A percentile compares a stretch with the other conserved stretches of the same genome.
Conservation (phyloP, 2,329 filamentous ascomycete species). For the Hypoxylon sp. region DNA sequence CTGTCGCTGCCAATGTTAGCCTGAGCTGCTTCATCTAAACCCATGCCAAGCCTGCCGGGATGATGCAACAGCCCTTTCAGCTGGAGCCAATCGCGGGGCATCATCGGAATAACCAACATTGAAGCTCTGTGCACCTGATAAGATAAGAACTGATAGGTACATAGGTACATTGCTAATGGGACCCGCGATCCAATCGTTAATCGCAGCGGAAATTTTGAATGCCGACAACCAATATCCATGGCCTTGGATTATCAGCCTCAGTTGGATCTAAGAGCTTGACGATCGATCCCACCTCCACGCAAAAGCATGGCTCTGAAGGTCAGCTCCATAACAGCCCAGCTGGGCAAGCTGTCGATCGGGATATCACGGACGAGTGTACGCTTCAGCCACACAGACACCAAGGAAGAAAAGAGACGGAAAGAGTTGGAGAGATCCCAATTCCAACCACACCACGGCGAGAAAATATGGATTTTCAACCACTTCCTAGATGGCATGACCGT, state of each 20-base stretch:
- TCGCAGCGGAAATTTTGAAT: conserved; percentile 24
- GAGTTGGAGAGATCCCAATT: conserved; percentile 38
- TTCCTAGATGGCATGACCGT: conserved; percentile 60
- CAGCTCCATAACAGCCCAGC: conserved; percentile 46
- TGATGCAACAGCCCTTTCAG: conserved; percentile 6
- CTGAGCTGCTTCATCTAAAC: too few relatives aligned
- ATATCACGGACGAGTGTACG: conserved; percentile 55
- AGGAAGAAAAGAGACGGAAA: conserved; percentile 13
- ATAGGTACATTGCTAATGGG: not conserved
- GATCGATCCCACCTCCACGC: conserved; percentile 9
- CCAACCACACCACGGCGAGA: conserved; percentile 60
- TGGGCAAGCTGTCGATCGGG: conserved; percentile 54
- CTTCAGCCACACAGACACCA: conserved; percentile 44
- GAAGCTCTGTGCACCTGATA: not conserved
- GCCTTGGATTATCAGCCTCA: conserved; percentile 17
- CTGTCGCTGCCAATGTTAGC: conserved; percentile 1
- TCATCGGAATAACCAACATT: conserved; percentile 13
- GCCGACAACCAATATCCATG: conserved; percentile 1
- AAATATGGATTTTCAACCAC: conserved; percentile 65
- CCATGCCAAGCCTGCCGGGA: conserved; percentile 18
- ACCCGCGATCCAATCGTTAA: not conserved
- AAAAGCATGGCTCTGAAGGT: conserved; percentile 51
- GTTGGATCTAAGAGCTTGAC: conserved; percentile 13
- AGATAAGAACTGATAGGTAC: not conserved
- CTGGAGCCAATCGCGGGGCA: conserved; percentile 25